phyloP scores from a whole-genome alignment of 1,284 basidiomycete genomes.

The Rugiboletus extremiorientalis region DNA sequence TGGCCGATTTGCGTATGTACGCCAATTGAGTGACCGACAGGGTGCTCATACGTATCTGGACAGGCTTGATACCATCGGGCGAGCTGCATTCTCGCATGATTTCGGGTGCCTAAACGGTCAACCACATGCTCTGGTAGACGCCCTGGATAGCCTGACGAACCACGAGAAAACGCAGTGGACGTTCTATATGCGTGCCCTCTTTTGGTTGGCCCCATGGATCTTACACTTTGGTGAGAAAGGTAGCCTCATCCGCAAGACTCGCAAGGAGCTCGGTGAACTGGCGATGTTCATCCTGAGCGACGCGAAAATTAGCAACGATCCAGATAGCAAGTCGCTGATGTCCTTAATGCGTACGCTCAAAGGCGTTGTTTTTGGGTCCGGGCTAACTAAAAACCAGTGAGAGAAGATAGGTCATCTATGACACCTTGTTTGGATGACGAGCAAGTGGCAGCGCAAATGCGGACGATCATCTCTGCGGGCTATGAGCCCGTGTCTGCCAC shows the following conservation, averaged over 20 bases:
- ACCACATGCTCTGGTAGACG: conserved; percentile 45
- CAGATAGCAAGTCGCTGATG: conserved; percentile 47
- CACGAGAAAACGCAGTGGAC: conserved; percentile 54
- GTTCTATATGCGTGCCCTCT: conserved; percentile 62
- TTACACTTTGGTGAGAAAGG: conserved; percentile 57
- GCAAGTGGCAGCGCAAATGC: conserved; percentile 55
- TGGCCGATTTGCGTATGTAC: conserved; percentile 53
- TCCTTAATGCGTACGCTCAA: conserved; percentile 47
- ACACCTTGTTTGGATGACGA: conserved; percentile 44
- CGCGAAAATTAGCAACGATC: conserved; percentile 44
- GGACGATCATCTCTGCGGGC: conserved; percentile 61
- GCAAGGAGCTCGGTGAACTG: conserved; percentile 49
- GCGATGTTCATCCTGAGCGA: conserved; percentile 52
- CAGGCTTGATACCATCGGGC: conserved; percentile 55
- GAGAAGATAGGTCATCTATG: conserved; percentile 37
- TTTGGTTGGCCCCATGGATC: conserved; percentile 56
- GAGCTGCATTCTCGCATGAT: conserved; percentile 57
- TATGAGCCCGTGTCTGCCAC: conserved; percentile 60
- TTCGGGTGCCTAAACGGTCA: conserved; percentile 50
- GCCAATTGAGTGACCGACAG: neutral
- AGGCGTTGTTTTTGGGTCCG: neutral
- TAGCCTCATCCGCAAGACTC: conserved; percentile 51
- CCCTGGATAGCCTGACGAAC: conserved; percentile 57
- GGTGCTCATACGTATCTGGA: conserved; percentile 5
- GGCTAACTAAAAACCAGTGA: conserved; percentile 36